Base-by-base conservation (phyloP, 805 yeast species). In the Lachancea quebecensis region DNA sequence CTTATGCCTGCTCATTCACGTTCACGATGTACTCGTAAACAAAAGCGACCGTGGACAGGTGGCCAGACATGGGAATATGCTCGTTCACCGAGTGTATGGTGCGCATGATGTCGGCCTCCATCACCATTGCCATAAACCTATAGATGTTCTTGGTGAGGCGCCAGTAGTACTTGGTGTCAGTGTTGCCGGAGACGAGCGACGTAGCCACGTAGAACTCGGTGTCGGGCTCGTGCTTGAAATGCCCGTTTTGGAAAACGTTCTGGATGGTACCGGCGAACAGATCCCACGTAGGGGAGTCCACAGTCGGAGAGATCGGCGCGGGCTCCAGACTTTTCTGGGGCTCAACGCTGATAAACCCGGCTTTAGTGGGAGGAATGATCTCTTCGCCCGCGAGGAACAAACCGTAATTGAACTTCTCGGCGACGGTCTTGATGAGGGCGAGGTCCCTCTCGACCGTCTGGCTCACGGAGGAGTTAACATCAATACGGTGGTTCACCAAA, bases 71-170 rank as follows among this genome's bases (percentile, higher is more conserved):
- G 12, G 69, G 64, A 38, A 78, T 59, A 50, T 68, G 72, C 60
- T 85, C 93, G 57, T 84, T 75, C 15, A 82, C 81, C 29, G 84
- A 78, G 64, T 84, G 91, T 36, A 72, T 66, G 37, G 72, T 67
- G 29, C 62, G 50, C 31, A 57, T 35, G 2, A 49, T 46, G 10
- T 49, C 49, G 3, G 39, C 41, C 32, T 49, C 50, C 1, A 53
- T 39, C 15, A 58, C 50, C 11, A 58, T 44, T 10, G 58, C 65
- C 47, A 54, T 49, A 42, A 66, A 79, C 53, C 85, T 71, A 66
- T 70, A 79, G 45, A 79, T 77, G 57, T 78, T 70, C 43, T 64
- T 66, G 12, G 81, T 70, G 55, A 80, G 66, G 42, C 69, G 60
- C 81, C 82, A 77, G 59, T 80, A 80, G 52, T 74, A 67, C 50